phyloP scores from a whole-genome alignment of 176 grass and related monocot species.

The Hordeum marinum region DNA sequence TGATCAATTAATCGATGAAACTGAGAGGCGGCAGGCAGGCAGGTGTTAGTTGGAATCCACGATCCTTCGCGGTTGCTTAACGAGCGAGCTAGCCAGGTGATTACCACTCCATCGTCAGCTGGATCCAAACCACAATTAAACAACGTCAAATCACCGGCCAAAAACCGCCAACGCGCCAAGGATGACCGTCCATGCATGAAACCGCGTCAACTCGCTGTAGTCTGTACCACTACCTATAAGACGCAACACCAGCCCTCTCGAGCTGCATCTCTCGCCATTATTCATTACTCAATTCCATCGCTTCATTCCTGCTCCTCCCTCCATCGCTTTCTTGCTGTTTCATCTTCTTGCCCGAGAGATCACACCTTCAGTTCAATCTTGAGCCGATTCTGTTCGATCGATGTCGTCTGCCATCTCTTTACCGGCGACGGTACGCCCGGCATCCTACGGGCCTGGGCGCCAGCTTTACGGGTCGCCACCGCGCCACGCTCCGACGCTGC shows the following conservation, averaged over 20 bases:
- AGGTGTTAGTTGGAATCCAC: not conserved
- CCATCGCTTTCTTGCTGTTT: not conserved
- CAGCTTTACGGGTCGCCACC: not conserved
- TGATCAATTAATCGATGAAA: not conserved
- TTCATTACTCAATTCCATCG: not conserved
- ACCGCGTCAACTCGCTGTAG: not conserved
- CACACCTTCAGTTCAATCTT: not conserved
- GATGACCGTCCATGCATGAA: not conserved
- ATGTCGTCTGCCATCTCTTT: slow-evolving; percentile 2
- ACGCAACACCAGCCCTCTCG: not conserved
- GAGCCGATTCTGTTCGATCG: not conserved
- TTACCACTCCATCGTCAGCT: too few species aligned
- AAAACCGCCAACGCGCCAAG: not conserved
- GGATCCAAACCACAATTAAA: not conserved
- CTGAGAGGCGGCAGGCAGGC: not conserved
- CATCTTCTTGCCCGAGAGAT: not conserved
- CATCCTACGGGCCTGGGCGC: slow-evolving; percentile 23
- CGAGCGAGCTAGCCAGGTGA: too few species aligned
- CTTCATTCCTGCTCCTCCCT: not conserved
- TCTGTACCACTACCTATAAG: not conserved
- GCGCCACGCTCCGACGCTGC: not conserved
- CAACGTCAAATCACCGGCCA: slow-evolving; percentile 19
- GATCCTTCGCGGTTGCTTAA: too few species aligned
- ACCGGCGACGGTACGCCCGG: not conserved
- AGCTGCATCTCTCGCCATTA: not conserved